Percentiles rank a stretch among this genome's conserved stretches.
phyloP scores from a whole-genome alignment of 768 basidiomycete species.

The Pleurotus giganteus region DNA sequence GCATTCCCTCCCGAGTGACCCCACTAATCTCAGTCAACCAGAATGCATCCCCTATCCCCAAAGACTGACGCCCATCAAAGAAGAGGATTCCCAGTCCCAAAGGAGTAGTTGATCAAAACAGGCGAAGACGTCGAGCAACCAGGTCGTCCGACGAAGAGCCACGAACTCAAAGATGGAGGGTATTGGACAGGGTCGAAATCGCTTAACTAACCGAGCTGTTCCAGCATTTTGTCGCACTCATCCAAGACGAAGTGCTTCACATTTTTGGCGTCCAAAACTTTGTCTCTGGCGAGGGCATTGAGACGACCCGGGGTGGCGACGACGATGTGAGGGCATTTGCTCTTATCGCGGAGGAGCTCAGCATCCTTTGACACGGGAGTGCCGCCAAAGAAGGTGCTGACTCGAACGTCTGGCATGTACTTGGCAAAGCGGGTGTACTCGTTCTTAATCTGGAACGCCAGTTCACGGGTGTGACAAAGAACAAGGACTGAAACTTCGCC shows the following conservation, averaged over 20 bases:
- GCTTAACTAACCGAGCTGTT: slow-evolving; percentile 99
- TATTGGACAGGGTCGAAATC: slow-evolving; percentile 60
- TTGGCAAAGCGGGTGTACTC: slow-evolving; percentile 99
- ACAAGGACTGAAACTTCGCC: slow-evolving; percentile 98
- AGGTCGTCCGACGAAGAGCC: slow-evolving; percentile 36
- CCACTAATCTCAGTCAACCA: slow-evolving; percentile 27
- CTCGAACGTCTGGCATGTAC: slow-evolving; percentile 99
- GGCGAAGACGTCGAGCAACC: slow-evolving; percentile 37
- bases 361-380: slow-evolving; percentile 93
- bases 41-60: slow-evolving; percentile 35
- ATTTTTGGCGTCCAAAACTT: slow-evolving; percentile 90
- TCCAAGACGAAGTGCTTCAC: slow-evolving; percentile 99
- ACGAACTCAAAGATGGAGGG: slow-evolving; percentile 46
- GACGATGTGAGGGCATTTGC: slow-evolving; percentile 97
- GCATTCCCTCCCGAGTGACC: slow-evolving; percentile 8
- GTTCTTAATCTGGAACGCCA: slow-evolving; percentile 99
- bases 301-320: slow-evolving; percentile 97
- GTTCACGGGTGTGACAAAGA: slow-evolving; percentile 97
- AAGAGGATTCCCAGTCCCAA: slow-evolving; percentile 21
- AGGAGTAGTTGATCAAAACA: slow-evolving; percentile 15
- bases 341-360: slow-evolving; percentile 92
- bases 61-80: slow-evolving; percentile 36
- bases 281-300: slow-evolving; percentile 94
- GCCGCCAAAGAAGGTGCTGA: slow-evolving; percentile 97
- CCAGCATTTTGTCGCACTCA: slow-evolving; percentile 99